A percentile compares a stretch with the other conserved stretches of the same genome.
Evolutionary conservation across 2,329 filamentous ascomycete species (phyloP).

Genomic region (Xylariaceae sp.): DNA sequence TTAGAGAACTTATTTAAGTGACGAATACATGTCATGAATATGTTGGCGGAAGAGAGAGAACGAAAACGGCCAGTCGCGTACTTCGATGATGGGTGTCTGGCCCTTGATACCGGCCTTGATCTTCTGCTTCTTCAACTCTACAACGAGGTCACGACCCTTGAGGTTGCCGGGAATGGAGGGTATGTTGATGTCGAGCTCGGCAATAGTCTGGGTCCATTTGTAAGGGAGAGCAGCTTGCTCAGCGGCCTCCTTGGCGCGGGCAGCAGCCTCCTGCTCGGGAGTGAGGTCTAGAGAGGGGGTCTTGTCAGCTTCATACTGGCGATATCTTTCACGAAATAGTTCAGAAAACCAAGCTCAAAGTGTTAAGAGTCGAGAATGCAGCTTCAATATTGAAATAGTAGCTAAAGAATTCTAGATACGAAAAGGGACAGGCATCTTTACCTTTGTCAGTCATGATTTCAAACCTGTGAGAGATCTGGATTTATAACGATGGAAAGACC

Average conservation of each 20-base stretch:
- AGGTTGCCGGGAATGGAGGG: conserved; percentile 68
- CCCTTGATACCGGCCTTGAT: conserved; percentile 83
- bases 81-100: conserved; percentile 75
- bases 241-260: conserved; percentile 66
- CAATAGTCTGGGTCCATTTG: conserved; percentile 94
- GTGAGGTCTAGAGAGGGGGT: conserved; percentile 41
- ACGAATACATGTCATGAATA: not conserved
- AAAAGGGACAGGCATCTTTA: not conserved
- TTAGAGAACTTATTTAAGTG: not conserved
- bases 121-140: conserved; percentile 74
- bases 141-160: conserved; percentile 76
- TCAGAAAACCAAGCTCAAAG: not conserved
- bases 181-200: conserved; percentile 76
- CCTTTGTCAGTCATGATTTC: conserved; percentile 26
- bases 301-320: conserved; percentile 12
- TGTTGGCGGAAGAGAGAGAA: conserved; percentile 1
- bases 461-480: not conserved
- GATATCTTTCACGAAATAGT: not conserved
- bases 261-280: conserved; percentile 53
- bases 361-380: not conserved
- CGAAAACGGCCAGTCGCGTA: conserved; percentile 38
- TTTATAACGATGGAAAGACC: conserved; percentile 16
- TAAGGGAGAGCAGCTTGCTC: conserved; percentile 92
- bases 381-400: too few relatives aligned
- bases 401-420: not conserved